Conservation (phyloP, 169 alveolate genomes). For the Plasmodium reichenowi region DNA sequence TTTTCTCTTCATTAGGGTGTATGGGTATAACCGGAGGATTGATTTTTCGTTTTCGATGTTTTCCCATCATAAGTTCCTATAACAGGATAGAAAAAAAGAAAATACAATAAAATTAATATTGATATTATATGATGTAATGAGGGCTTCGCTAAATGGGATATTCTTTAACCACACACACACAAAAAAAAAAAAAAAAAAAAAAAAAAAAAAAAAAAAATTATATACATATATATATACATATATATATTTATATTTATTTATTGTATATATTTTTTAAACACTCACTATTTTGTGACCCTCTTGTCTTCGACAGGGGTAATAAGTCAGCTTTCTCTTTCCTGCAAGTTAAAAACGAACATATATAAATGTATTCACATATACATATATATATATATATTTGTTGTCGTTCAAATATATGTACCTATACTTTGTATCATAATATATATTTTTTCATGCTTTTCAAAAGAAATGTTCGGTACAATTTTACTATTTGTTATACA, state of each 20-base stretch:
- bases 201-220: background rate
- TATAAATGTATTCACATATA: background rate
- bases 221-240: background rate
- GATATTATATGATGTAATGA: too few species aligned
- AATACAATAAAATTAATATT: too few species aligned
- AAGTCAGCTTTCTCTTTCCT: constrained; percentile 17
- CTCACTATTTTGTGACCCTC: constrained; percentile 50
- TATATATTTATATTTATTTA: background rate
- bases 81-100: too few species aligned
- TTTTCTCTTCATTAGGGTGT: constrained; percentile 86
- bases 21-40: constrained; percentile 89
- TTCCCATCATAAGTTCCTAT: constrained; percentile 88
- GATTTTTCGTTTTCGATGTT: constrained; percentile 85
- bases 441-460: too few species aligned
- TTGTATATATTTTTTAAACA: background rate
- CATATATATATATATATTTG: background rate
- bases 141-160: too few species aligned
- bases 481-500: too few species aligned
- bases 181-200: too few species aligned
- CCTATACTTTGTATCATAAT: too few species aligned
- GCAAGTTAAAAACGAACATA: background rate
- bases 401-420: background rate
- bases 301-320: constrained; percentile 60
- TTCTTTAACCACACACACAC: too few species aligned
- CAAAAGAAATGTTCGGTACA: too few species aligned